Percentiles rank a stretch among this genome's conserved stretches.
Evolutionary conservation across 208 protist species (phyloP).

Genomic region (Wallacemonas sp.): DNA sequence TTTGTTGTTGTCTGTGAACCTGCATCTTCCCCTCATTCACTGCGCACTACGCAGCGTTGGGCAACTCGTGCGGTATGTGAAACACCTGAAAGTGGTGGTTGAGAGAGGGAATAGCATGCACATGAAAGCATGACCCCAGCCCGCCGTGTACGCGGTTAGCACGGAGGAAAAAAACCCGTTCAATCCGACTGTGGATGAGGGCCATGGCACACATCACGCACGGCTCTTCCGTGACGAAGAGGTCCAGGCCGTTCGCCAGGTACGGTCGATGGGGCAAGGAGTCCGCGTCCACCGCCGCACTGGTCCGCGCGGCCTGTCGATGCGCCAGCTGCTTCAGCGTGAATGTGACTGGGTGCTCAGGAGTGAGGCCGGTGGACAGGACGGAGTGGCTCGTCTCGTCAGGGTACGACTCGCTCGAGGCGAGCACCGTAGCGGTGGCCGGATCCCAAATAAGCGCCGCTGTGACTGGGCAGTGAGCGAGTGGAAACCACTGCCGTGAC

Average conservation of each 20-base stretch:
- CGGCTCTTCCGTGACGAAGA: conserved; percentile 90
- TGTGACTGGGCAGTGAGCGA: conserved; percentile 26
- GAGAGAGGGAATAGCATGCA: conserved; percentile 79
- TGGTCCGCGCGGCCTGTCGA: neutral
- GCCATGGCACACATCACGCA: conserved; percentile 95
- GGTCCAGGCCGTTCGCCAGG: conserved; percentile 82
- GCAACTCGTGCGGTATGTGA: neutral
- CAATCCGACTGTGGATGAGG: conserved; percentile 90
- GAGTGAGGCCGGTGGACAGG: conserved; percentile 12
- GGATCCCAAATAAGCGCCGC: conserved; percentile 59
- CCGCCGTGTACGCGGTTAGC: conserved; percentile 68
- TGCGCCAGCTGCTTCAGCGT: conserved; percentile 60
- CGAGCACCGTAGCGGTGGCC: conserved; percentile 24
- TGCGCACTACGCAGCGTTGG: too few species aligned
- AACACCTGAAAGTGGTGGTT: conserved; percentile 81
- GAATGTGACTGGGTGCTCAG: conserved; percentile 80
- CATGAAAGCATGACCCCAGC: conserved; percentile 52
- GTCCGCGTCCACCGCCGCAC: neutral
- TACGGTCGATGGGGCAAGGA: conserved; percentile 43
- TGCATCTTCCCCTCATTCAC: too few species aligned
- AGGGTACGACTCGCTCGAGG: conserved; percentile 33
- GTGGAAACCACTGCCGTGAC: neutral
- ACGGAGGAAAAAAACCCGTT: conserved; percentile 80
- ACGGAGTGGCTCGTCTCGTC: neutral
- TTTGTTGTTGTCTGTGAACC: too few species aligned